Conservation (phyloP, 2,329 filamentous ascomycete genomes). For the Colletotrichum siamense region DNA sequence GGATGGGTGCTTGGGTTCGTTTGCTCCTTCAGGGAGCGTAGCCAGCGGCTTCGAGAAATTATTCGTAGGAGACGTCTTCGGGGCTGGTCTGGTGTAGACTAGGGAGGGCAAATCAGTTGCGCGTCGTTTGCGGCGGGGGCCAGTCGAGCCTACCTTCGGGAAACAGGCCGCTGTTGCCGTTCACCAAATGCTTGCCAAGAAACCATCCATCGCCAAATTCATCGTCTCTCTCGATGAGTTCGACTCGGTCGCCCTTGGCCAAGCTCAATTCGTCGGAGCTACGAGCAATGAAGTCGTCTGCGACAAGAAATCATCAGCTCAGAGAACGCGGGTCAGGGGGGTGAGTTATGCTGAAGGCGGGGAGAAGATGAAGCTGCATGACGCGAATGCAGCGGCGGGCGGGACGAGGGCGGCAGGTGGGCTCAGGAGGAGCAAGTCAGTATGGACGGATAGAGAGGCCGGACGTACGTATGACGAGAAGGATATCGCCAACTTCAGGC, state of each 20-base stretch:
- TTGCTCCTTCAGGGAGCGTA: conserved; percentile 34
- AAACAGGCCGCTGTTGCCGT: conserved; percentile 78
- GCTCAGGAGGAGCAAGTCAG: neutral
- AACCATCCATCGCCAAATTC: conserved; percentile 92
- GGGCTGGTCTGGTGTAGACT: conserved; percentile 69
- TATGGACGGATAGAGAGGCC: neutral
- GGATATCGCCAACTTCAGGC: conserved; percentile 69
- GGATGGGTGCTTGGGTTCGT: conserved; percentile 25
- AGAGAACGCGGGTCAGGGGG: neutral
- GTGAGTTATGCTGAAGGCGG: conserved; percentile 1
- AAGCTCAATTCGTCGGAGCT: conserved; percentile 93
- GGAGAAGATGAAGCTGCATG: conserved; percentile 8
- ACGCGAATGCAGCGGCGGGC: neutral
- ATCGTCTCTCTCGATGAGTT: conserved; percentile 84
- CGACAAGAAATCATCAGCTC: neutral
- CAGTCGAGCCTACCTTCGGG: conserved; percentile 71
- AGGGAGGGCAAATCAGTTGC: conserved; percentile 1
- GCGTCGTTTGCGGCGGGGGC: conserved; percentile 11
- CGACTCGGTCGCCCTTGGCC: conserved; percentile 81
- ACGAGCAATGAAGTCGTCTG: conserved; percentile 91
- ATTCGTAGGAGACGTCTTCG: conserved; percentile 44
- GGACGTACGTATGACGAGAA: conserved; percentile 74
- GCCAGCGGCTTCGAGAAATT: conserved; percentile 34
- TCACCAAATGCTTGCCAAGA: conserved; percentile 75
- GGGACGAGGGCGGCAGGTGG: neutral